Evolutionary conservation across 768 basidiomycete species (phyloP).

Genomic region (Lyophyllum shimeji): DNA sequence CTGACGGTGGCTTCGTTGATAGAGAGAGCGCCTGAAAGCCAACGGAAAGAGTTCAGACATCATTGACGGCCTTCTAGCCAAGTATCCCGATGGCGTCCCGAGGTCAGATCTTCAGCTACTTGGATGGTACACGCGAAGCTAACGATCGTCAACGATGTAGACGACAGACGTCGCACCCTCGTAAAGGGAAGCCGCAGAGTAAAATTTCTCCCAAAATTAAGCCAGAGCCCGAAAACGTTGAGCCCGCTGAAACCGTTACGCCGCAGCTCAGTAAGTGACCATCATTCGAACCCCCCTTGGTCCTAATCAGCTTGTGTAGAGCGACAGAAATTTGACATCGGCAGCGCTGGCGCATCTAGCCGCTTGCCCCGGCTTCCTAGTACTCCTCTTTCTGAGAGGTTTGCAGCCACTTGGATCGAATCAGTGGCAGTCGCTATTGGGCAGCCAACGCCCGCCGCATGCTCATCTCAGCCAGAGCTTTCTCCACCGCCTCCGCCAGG

Average conservation of each 20-base stretch:
- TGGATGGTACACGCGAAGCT: not conserved
- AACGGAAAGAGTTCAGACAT: conserved; percentile 19
- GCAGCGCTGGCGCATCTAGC: not conserved
- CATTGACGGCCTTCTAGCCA: conserved; percentile 14
- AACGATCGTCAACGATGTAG: not conserved
- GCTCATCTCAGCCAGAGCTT: not conserved
- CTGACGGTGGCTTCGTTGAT: not conserved
- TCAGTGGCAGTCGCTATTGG: not conserved
- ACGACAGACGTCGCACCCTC: not conserved
- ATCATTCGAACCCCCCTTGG: no score
- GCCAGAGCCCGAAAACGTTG: not conserved
- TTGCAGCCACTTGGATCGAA: not conserved
- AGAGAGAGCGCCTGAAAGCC: conserved; percentile 24
- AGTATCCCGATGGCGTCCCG: conserved; percentile 17
- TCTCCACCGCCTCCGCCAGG: conserved; percentile 9
- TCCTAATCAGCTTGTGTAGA: conserved; percentile 1
- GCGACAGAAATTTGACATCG: not conserved
- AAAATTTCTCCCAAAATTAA: not conserved
- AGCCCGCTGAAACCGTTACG: not conserved
- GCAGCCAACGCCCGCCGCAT: not conserved
- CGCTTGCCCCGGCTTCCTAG: not conserved
- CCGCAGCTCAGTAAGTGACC: conserved; percentile 2
- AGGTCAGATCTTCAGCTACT: conserved; percentile 1
- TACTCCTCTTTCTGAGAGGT: not conserved
- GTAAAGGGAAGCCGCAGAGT: not conserved